Base-by-base conservation (phyloP, 768 basidiomycete species). In the Amanita fuliginea region DNA sequence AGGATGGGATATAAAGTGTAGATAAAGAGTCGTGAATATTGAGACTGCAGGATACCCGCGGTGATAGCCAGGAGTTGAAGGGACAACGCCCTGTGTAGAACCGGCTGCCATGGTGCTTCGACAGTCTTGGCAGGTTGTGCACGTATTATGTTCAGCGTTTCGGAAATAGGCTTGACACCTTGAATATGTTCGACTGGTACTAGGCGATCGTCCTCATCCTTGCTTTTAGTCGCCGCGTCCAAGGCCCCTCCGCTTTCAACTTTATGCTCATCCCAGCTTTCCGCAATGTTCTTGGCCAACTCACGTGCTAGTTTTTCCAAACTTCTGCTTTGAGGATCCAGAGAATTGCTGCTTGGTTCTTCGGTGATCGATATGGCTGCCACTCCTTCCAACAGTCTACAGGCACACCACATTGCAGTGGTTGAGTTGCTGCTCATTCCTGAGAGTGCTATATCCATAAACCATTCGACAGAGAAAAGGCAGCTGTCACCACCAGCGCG, bases 341-440 rank as follows among this genome's bases (percentile, higher is more conserved):
- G 54, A n/a, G 55, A 36, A 14, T 66, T 56, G 24, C 56, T 56
- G 24, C 42, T 51, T 6, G 59, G 60, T 8, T 60, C 62, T 1
- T 60, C 56, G 19, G 64, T 64, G 7, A 85, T 63, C 14, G 67
- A 69, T 6, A 81, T 58, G 1, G 69, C 66, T 0, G 76, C 70
- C 6, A 83, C 67, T 2, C 95, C 94, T 56, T 88, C 82, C 51
- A 97, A 60, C 0, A 97, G 60, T 24, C 79, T 74, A 52, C 77
- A 76, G 2, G 86, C 83, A 55, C 88, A 86, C 92, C 92, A 97
- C 19, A 94, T 67, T 2, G 91, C 91, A 0, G 85, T 74, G 1
- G 81, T 77, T 14, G 80, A 75, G 21, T 67, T 66, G 8, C 57
- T 62, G 8, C 68, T 71, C 14, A 62, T 66, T 19, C 76, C 71